Conservation (phyloP, 2,329 filamentous ascomycete species). For the Teratosphaeria gauchensis region DNA sequence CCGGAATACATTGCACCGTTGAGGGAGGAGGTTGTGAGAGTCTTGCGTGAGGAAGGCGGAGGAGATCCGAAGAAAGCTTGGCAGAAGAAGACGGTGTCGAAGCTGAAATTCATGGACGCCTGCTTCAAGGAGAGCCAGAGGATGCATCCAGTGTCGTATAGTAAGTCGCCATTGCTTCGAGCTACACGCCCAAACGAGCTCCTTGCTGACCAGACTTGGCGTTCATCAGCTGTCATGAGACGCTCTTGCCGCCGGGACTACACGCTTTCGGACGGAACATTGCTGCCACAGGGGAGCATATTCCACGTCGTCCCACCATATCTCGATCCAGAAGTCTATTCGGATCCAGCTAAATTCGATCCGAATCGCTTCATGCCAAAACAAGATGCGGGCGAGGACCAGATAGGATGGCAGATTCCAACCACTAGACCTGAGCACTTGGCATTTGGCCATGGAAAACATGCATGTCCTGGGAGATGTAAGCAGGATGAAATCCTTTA, state of each 20-base stretch:
- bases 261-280: not conserved
- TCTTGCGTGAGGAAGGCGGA: slow-evolving; percentile 13
- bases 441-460: slow-evolving; percentile 23
- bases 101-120: slow-evolving; percentile 23
- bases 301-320: not conserved
- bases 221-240: not conserved
- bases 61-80: slow-evolving; percentile 6
- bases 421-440: slow-evolving; percentile 14
- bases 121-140: slow-evolving; percentile 24
- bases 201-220: not conserved
- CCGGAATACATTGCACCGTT: slow-evolving; percentile 18
- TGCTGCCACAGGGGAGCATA: not conserved
- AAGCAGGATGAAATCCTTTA: not conserved
- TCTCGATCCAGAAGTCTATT: not conserved
- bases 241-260: not conserved
- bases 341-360: not conserved
- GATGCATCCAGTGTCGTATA: slow-evolving; percentile 6
- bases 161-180: not conserved
- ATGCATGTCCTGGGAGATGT: slow-evolving; percentile 27
- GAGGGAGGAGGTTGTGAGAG: slow-evolving; percentile 17
- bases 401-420: not conserved
- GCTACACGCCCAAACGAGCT: not conserved
- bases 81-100: slow-evolving; percentile 18
- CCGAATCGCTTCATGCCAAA: not conserved
- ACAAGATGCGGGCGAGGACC: not conserved